These are phyloP conservation scores for Malania oleifera DNA, from an alignment of 164 flowering plant genomes.

Conservation along the genomic window DNA sequence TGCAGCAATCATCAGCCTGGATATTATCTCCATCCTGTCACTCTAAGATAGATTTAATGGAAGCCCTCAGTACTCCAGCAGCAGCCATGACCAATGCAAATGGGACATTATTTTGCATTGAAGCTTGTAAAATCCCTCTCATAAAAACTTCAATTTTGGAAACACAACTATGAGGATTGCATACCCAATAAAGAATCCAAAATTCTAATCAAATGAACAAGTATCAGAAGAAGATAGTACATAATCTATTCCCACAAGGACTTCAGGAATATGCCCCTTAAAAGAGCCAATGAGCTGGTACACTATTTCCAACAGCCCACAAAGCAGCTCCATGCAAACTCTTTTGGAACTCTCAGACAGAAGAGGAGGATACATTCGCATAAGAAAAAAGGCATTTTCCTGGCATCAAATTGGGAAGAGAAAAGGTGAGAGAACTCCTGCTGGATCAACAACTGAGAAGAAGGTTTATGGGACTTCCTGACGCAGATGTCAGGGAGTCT, in stretches of 20 bases:
- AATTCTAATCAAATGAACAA: slow-evolving; percentile 33
- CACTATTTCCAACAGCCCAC: slow-evolving; percentile 45
- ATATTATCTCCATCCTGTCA: slow-evolving; percentile 21
- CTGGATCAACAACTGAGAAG: slow-evolving; percentile 41
- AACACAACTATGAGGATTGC: slow-evolving; percentile 28
- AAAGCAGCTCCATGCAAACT: slow-evolving; percentile 58
- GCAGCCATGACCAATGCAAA: slow-evolving; percentile 73
- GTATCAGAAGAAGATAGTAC: slow-evolving; percentile 51
- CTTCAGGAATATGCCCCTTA: slow-evolving; percentile 38
- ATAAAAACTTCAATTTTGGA: slow-evolving; percentile 33
- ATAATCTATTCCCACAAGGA: slow-evolving; percentile 88
- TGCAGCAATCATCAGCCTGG: slow-evolving; percentile 38
- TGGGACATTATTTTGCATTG: slow-evolving; percentile 24
- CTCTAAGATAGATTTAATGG: slow-evolving; percentile 30
- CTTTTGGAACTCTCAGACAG: slow-evolving; percentile 40
- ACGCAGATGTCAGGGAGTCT: slow-evolving; percentile 83
- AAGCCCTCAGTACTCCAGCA: slow-evolving; percentile 67
- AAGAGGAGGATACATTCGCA: slow-evolving; percentile 48
- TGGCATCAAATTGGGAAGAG: slow-evolving; percentile 11
- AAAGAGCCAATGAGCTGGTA: slow-evolving; percentile 15
- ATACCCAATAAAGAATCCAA: slow-evolving; percentile 43
- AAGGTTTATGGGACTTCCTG: slow-evolving; percentile 67
- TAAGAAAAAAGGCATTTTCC: slow-evolving; percentile 18
- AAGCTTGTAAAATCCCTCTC: slow-evolving; percentile 21
- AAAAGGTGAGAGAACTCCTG: slow-evolving; percentile 34